Evolutionary conservation across 1,284 basidiomycete species (phyloP), one percentile per base, ranked within the genome.

Genomic region (Xerocomus amazonicus): DNA sequence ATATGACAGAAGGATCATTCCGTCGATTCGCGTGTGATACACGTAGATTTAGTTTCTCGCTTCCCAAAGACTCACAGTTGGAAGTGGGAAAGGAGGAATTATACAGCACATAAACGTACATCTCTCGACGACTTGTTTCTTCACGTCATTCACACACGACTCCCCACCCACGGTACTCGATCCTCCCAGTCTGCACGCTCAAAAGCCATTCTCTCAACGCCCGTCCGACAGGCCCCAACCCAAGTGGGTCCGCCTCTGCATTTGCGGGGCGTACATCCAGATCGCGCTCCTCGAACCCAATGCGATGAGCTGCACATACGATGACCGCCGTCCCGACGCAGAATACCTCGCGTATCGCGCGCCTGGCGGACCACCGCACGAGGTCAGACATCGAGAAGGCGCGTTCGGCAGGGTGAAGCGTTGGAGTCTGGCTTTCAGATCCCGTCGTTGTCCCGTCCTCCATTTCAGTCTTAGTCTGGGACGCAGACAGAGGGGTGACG

Each of bases 291-390:
- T 65, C 61, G 35, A 61, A 71, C 23, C 66, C 62, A 31, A 70
- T 68, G 35, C 65, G 59, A 38, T 71, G 65, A 14, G 71, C 68
- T 5, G 75, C 68, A 2, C 56, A 64, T 5, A 79, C 65, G 23
- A 77, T 65, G 4, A 68, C 73, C 0, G 75, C 75, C 0, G 76
- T 81, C 1, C 91, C 90, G 2, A 84, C 78, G 14, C 82, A 81
- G 53, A 93, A 87, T 13, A 80, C 74, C 65, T 93, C 91, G 8
- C 80, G 56, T 13, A 93, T 66, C 13, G 66, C 72, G n/a, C 83
- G 86, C 9, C 73, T 59, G 1, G 70, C 57, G 0, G 73, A 68
- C 59, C 76, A 80, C 6, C 64, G 58, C 12, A 69, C 62, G 40
- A 94, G 63, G 52, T 92, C 83, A 1, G 68, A 40, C 70, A 92